Percentiles rank a stretch among this genome's conserved stretches.
Conservation (phyloP, 768 basidiomycete genomes). For the Mycena leptocephala region DNA sequence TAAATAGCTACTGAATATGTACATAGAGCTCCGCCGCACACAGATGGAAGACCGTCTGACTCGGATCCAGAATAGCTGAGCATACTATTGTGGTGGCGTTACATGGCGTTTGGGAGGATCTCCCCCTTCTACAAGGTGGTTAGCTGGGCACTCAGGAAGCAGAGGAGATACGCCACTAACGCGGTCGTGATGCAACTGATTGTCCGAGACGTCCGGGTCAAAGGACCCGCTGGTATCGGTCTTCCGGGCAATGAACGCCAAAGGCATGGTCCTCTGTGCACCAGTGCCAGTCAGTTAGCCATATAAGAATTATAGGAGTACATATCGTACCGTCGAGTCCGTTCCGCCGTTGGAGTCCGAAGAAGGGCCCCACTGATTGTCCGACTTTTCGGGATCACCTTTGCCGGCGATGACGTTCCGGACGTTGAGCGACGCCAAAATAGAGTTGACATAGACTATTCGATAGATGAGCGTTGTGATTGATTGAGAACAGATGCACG, state of each 20-base stretch:
- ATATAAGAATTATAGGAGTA: not conserved
- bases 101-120: not conserved
- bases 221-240: not conserved
- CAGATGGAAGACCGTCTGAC: too few relatives aligned
- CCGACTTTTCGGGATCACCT: constrained; percentile 8
- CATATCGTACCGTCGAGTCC: constrained; percentile 19
- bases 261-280: constrained; percentile 4
- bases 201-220: not conserved
- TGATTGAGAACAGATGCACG: not conserved
- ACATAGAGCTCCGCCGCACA: too few relatives aligned
- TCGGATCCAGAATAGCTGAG: too few relatives aligned
- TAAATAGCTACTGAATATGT: too few relatives aligned
- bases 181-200: not conserved
- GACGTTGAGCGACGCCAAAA: constrained; percentile 19
- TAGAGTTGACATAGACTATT: constrained; percentile 29
- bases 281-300: not conserved
- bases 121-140: not conserved
- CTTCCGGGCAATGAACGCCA: not conserved
- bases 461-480: not conserved
- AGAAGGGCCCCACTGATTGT: too few relatives aligned
- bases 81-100: too few relatives aligned
- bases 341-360: not conserved
- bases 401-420: constrained; percentile 13
- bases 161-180: not conserved
- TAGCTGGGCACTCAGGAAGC: not conserved